A percentile compares a stretch with the other conserved stretches of the same genome.
Evolutionary conservation across 1,284 basidiomycete genomes (phyloP).

Genomic region (Moesziomyces aphidis): DNA sequence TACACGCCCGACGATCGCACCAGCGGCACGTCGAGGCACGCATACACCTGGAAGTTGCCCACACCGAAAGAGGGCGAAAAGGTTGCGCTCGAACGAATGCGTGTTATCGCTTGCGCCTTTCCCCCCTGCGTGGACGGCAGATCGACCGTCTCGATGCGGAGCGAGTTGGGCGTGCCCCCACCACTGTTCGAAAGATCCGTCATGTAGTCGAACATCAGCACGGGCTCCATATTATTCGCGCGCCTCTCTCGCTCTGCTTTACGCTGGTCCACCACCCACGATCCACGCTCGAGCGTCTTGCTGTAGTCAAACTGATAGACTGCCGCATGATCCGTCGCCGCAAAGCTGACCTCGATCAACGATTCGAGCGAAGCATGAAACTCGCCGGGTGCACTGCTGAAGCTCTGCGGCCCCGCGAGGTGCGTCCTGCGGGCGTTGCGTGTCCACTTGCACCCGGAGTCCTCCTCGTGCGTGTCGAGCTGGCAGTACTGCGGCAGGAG

Average conservation of each 20-base stretch:
- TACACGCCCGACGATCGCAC: slow-evolving; percentile 12
- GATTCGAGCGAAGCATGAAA: slow-evolving; percentile 11
- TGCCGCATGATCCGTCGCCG: slow-evolving; percentile 29
- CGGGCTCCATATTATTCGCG: slow-evolving; percentile 22
- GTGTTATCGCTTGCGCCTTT: slow-evolving; percentile 6
- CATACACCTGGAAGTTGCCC: slow-evolving; percentile 28
- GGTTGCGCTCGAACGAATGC: slow-evolving; percentile 20
- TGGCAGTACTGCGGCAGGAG: slow-evolving; percentile 44
- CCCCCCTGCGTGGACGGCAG: neutral
- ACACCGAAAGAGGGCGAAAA: slow-evolving; percentile 36
- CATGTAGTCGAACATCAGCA: slow-evolving; percentile 37
- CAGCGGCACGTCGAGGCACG: slow-evolving; percentile 31
- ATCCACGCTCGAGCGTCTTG: slow-evolving; percentile 3
- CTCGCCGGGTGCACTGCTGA: slow-evolving; percentile 14
- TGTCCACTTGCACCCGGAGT: slow-evolving; percentile 29
- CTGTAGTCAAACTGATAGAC: slow-evolving; percentile 34
- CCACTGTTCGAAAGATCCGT: slow-evolving; percentile 29
- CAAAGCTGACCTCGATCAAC: slow-evolving; percentile 16
- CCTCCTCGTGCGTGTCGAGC: slow-evolving; percentile 12
- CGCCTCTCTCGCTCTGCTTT: slow-evolving; percentile 3
- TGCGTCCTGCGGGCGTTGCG: slow-evolving; percentile 7
- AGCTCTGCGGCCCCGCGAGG: slow-evolving; percentile 3
- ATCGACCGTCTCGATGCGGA: slow-evolving; percentile 10
- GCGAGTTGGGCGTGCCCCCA: slow-evolving; percentile 10
- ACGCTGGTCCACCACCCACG: neutral